Evolutionary conservation across 2,329 filamentous ascomycete species (phyloP).

Genomic region (Exophiala mesophila): DNA sequence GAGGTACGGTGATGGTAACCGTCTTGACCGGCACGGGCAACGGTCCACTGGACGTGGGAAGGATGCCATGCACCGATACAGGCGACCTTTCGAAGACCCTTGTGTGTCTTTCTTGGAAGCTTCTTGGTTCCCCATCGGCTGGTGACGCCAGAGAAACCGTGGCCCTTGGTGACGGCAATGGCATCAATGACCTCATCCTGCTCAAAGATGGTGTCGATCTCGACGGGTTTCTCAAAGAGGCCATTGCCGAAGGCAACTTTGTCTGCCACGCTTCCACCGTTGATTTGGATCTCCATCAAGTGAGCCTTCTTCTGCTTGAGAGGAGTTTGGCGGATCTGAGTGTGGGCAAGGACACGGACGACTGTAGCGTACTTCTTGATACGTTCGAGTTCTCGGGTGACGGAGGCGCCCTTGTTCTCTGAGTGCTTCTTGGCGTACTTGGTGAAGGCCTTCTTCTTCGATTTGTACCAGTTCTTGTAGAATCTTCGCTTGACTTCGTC

Average conservation of each 20-base stretch:
- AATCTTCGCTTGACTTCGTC: constrained; percentile 99
- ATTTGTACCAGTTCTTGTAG: constrained; percentile 99
- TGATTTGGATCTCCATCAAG: constrained; percentile 99
- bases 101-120: constrained; percentile 99
- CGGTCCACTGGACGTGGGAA: constrained; percentile 99
- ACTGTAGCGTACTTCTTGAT: constrained; percentile 99
- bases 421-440: constrained; percentile 99
- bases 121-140: constrained; percentile 99
- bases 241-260: constrained; percentile 95
- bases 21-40: constrained; percentile 98
- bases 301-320: constrained; percentile 99
- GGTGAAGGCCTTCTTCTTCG: constrained; percentile 99
- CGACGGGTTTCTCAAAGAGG: constrained; percentile 98
- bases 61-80: constrained; percentile 99
- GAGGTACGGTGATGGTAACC: constrained; percentile 99
- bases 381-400: constrained; percentile 97
- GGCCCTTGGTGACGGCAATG: constrained; percentile 99
- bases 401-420: constrained; percentile 80
- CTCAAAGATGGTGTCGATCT: constrained; percentile 93
- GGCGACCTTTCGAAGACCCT: constrained; percentile 99
- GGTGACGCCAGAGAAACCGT: constrained; percentile 97
- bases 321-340: constrained; percentile 97
- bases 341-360: constrained; percentile 98
- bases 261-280: constrained; percentile 90
- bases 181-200: constrained; percentile 99